These are phyloP conservation scores for Podospora tetraspora DNA, from an alignment of 495 filamentous ascomycete species.

Conservation along the genomic window DNA sequence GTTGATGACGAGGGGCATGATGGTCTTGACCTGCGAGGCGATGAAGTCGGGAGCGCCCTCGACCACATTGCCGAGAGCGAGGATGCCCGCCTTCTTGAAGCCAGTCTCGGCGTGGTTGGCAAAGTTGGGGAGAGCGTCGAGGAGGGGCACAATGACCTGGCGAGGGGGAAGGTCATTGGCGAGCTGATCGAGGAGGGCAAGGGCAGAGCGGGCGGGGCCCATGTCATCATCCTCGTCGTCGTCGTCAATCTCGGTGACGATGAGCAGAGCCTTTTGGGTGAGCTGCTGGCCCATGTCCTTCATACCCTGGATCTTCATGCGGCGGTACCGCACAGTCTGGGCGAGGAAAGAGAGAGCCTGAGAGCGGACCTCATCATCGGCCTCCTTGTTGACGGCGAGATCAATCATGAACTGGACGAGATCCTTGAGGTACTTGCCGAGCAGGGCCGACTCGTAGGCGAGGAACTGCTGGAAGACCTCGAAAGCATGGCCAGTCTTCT, in stretches of 20 bases:
- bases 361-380: conserved; percentile 76
- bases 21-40: conserved; percentile 75
- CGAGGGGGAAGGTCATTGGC: conserved; percentile 81
- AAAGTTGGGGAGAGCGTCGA: conserved; percentile 77
- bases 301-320: conserved; percentile 89
- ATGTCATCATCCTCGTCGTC: conserved; percentile 88
- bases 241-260: conserved; percentile 80
- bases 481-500: conserved; percentile 80
- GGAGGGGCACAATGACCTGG: conserved; percentile 88
- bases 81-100: conserved; percentile 80
- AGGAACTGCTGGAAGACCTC: conserved; percentile 97
- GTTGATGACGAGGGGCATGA: conserved; percentile 80
- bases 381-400: conserved; percentile 64
- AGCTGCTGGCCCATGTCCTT: conserved; percentile 71
- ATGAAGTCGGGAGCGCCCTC: conserved; percentile 97
- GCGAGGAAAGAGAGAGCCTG: conserved; percentile 93
- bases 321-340: conserved; percentile 84
- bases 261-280: conserved; percentile 76
- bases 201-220: conserved; percentile 79
- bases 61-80: conserved; percentile 88
- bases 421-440: conserved; percentile 82
- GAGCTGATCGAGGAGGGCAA: conserved; percentile 83
- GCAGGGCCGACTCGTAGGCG: conserved; percentile 77
- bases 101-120: conserved; percentile 66
- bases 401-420: conserved; percentile 92